Conservation (phyloP, 2,329 filamentous ascomycete genomes). For the Epicoccum nigrum region DNA sequence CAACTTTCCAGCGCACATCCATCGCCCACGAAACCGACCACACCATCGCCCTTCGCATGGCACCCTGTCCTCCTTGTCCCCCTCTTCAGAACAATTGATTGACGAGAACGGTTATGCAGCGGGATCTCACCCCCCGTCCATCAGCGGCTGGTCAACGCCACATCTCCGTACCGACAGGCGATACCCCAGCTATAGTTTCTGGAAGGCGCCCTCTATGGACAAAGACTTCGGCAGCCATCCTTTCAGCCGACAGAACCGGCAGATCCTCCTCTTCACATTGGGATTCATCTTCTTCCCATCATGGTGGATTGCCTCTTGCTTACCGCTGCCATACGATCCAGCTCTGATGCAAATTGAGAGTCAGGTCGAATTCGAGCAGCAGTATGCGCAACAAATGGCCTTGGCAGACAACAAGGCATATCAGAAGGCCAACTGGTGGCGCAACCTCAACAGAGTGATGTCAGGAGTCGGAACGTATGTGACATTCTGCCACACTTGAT, state of each 20-base stretch:
- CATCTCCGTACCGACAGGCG: constrained; percentile 48
- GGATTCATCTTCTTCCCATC: constrained; percentile 75
- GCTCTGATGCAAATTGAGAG: constrained; percentile 48
- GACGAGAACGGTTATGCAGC: constrained; percentile 40
- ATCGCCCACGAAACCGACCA: constrained; percentile 48
- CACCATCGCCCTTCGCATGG: constrained; percentile 40
- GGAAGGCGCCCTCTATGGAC: constrained; percentile 75
- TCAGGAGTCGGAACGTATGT: constrained; percentile 58
- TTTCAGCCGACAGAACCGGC: constrained; percentile 72
- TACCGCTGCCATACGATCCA: constrained; percentile 71
- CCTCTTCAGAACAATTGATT: constrained; percentile 35
- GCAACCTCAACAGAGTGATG: constrained; percentile 68
- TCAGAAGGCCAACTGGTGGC: constrained; percentile 69
- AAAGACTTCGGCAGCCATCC: constrained; percentile 66
- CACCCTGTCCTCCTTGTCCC: constrained; percentile 37
- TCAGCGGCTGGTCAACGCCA: constrained; percentile 42
- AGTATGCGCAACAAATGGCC: constrained; percentile 53
- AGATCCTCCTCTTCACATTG: constrained; percentile 74
- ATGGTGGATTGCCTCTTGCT: constrained; percentile 69
- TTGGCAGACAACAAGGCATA: constrained; percentile 56
- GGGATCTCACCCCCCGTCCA: constrained; percentile 33
- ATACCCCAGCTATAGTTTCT: constrained; percentile 63
- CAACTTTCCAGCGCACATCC: constrained; percentile 46
- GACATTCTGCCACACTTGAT: neutral
- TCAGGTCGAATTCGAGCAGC: constrained; percentile 50